Base-by-base conservation (phyloP, 1,284 basidiomycete genomes). In the Pseudozyma flocculosa region DNA sequence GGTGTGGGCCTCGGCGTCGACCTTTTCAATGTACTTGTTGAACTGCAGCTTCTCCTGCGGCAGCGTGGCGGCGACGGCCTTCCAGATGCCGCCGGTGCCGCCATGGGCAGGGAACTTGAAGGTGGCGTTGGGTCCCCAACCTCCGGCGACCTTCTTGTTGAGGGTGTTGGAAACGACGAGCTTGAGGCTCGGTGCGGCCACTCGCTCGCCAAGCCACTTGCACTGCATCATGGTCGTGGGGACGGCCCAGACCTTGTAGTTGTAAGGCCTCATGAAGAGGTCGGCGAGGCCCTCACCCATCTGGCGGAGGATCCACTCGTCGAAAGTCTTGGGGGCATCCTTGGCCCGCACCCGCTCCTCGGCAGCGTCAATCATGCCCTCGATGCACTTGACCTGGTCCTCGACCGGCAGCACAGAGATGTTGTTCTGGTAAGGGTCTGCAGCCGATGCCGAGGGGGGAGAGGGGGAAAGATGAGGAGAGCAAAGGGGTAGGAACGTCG, bases 181-280 rank as follows among this genome's bases (percentile, higher is more conserved):
- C 73, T 82, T 82, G 65, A 82, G 78, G 29, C 78, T 79, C 18
- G 82, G 82, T 13, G 82, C 82, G 3, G 82, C 82, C 22, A 83
- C 82, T 58, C 82, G 80, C 73, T 83, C 82, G 18, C 82, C 82
- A 43, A 83, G 78, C 82, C 82, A 83, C 72, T 81, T 80, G 75
- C 82, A 83, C 78, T 83, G 82, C 82, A 83, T 83, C 80, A 70
- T 61, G 37, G 76, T 79, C 13, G 82, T 82, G 29, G 80, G 81
- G 10, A 82, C 80, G 41, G 81, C 82, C 82, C 82, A 83, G 14
- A 83, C 82, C 68, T 82, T 82, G 79, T 80, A 83, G 75, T 83
- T 83, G 76, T 83, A 83, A 37, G 82, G 82, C 42, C 81, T 72
- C 82, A 83, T 83, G 71, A 83, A 83, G 49, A 80, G 63, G 48